These are phyloP conservation scores for Auxenochlorella pyrenoidosa DNA, from an alignment of 139 green algal genomes.

Conservation along the genomic window DNA sequence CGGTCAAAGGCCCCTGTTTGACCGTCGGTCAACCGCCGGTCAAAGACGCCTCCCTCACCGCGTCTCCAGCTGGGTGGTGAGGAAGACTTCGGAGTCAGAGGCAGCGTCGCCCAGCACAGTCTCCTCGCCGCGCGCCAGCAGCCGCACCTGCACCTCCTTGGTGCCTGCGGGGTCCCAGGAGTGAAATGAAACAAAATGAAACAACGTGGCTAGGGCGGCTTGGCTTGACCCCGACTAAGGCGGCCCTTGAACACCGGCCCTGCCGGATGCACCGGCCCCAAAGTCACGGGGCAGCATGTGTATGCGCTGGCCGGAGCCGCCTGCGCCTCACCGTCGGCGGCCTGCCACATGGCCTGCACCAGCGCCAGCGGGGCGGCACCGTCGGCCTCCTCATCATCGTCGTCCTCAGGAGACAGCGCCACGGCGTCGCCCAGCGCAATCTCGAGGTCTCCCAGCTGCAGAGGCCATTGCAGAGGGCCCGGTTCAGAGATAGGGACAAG, in stretches of 20 bases:
- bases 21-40: not conserved
- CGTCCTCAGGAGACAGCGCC: constrained; percentile 41
- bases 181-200: no score
- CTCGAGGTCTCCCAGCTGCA: constrained; percentile 53
- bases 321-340: constrained; percentile 41
- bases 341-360: constrained; percentile 80
- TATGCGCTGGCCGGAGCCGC: no score
- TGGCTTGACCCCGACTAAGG: no score
- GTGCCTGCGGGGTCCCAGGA: not conserved
- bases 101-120: constrained; percentile 93
- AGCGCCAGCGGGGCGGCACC: constrained; percentile 61
- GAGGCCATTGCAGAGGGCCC: no score
- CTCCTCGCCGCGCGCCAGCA: constrained; percentile 75
- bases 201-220: no score
- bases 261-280: no score
- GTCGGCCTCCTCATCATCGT: constrained; percentile 40
- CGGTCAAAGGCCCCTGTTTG: not conserved
- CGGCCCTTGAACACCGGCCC: no score
- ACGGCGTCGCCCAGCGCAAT: constrained; percentile 64
- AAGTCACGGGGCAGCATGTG: no score
- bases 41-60: constrained; percentile 20
- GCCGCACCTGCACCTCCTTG: constrained; percentile 73
- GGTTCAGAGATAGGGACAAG: no score
- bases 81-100: constrained; percentile 83
- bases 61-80: constrained; percentile 58